phyloP scores from a whole-genome alignment of 108 stramenopile species.

The Skeletonema grethae region DNA sequence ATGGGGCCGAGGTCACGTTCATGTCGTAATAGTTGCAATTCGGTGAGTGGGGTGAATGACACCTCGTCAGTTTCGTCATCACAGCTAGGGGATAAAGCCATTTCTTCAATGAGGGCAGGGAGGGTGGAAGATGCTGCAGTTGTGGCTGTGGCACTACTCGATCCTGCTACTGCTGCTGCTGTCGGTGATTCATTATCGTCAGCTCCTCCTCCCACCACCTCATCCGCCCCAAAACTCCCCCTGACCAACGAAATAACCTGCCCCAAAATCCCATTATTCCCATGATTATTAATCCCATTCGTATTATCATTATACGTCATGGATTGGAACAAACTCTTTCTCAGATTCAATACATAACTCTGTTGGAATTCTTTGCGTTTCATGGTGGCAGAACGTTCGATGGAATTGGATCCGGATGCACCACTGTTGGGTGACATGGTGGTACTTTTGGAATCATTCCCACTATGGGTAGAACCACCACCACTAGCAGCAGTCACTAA shows the following conservation, averaged over 20 bases:
- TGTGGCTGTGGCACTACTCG: background rate
- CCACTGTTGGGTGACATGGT: too few species aligned
- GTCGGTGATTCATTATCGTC: too few species aligned
- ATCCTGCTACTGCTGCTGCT: background rate
- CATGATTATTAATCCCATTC: background rate
- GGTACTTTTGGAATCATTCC: background rate
- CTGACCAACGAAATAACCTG: conserved; percentile 20
- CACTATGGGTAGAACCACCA: too few species aligned
- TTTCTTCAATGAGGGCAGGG: conserved; percentile 15
- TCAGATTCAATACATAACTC: conserved; percentile 36
- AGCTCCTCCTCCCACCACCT: background rate
- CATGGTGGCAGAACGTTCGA: background rate
- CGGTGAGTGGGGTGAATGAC: conserved; percentile 30
- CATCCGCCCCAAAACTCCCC: conserved; percentile 4
- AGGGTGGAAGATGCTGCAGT: conserved; percentile 4
- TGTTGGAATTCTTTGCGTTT: conserved; percentile 36
- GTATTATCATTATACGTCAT: conserved; percentile 11
- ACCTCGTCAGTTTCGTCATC: conserved; percentile 23
- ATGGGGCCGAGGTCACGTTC: conserved; percentile 43
- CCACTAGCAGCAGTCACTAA: background rate
- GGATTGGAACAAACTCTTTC: conserved; percentile 45
- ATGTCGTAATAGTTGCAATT: conserved; percentile 31
- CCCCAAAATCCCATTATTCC: conserved; percentile 14
- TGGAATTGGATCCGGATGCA: too few species aligned
- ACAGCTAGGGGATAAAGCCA: background rate